Base-by-base conservation (phyloP, 2,329 filamentous ascomycete genomes). In the Teratosphaeria zuluensis region DNA sequence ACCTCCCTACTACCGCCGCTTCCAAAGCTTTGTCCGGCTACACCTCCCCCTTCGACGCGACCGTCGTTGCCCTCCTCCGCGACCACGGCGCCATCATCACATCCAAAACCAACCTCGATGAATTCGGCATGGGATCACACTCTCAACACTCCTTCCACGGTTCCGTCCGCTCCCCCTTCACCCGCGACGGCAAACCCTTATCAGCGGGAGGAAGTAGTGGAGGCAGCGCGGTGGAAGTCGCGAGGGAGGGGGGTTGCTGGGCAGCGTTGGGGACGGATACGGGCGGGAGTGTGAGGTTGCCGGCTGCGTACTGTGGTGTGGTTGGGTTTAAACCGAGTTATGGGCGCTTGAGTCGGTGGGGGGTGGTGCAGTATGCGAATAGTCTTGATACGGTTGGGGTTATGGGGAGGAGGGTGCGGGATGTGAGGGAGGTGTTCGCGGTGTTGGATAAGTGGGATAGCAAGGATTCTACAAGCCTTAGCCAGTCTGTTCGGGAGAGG, bases 91-190 rank as follows among this genome's bases (percentile, higher is more conserved):
- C 84, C 5, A 72, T 81, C 5, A 72, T 92, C 1, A 79, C 85
- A 1, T 88, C 87, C 6, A 96, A 96, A 30, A 92, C 90, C 1
- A 96, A 95, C 71, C 85, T 97, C 79, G 94, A 97, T 74, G 94
- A 95, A 71, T 96, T 96, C 71, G 91, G 92, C 31, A 96, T 96
- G 92, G 91, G 91, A 1, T 95, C 90, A 8, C 87, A 96, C 70
- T 88, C 86, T 1, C 81, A 79, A 21, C 76, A 86, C 67, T 91
- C 90, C 0, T 75, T 79, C 57, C 84, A 86, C 66, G 89, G 88
- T 1, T 71, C 83, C 1, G 88, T 92, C 4, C 76, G 72, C 56
- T 85, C 81, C 61, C 77, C 75, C 7, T 72, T 77, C 56, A 75
- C 69, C 30, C 62, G 68, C 48, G 57, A 64, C 19, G 69, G 63